Evolutionary conservation across 164 flowering plant genomes (phyloP).

Genomic region (Nelumbo lutea): DNA sequence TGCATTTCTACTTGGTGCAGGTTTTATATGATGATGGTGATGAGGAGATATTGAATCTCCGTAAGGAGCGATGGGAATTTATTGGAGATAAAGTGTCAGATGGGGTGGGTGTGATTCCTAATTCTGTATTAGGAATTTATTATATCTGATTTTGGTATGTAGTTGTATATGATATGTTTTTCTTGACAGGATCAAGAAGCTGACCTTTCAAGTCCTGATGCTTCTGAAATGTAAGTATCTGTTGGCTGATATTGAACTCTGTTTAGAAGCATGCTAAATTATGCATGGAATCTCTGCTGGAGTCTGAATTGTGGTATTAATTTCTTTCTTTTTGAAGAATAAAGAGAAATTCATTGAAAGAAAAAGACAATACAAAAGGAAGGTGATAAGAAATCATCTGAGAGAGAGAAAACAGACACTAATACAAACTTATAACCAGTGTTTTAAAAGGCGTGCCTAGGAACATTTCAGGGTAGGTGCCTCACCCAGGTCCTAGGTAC

Average conservation of each 20-base stretch:
- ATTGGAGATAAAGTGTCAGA: conserved; percentile 29
- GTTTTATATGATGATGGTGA: conserved; percentile 76
- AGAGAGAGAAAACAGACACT: no score
- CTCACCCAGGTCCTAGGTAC: no score
- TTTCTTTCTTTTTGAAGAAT: no score
- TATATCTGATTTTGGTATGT: not conserved
- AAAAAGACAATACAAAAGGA: no score
- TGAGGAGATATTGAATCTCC: conserved; percentile 50
- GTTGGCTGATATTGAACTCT: not conserved
- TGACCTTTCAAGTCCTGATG: conserved; percentile 33
- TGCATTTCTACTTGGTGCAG: conserved; percentile 24
- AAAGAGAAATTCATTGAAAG: no score
- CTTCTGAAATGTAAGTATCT: conserved; percentile 50
- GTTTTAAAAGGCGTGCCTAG: no score
- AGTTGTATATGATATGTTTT: not conserved
- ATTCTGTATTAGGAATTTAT: not conserved
- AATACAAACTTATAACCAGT: no score
- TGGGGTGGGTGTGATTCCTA: conserved; percentile 31
- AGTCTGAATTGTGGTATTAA: no score
- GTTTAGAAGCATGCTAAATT: not conserved
- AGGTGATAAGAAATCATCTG: no score
- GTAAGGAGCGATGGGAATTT: conserved; percentile 45
- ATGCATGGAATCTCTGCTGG: not conserved
- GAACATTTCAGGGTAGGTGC: no score
- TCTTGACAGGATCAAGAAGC: conserved; percentile 36